Conservation (phyloP, 2,329 filamentous ascomycete genomes). For the Elsinoe australis region DNA sequence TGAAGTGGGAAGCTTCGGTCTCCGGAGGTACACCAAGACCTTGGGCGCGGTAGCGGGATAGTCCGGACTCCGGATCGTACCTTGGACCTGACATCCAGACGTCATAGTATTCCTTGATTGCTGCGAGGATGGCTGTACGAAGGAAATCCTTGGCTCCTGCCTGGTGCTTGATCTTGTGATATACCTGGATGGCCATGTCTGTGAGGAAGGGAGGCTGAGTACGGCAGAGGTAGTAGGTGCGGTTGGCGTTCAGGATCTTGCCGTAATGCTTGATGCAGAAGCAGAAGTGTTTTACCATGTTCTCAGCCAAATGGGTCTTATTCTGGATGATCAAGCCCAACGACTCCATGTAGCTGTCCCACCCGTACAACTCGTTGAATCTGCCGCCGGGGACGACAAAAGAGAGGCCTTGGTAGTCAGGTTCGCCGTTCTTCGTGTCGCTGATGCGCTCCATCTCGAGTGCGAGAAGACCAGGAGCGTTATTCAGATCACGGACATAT, state of each 20-base stretch:
- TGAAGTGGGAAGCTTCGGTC: constrained; percentile 80
- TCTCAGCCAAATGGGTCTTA: constrained; percentile 77
- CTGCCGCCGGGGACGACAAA: constrained; percentile 96
- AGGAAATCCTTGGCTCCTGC: constrained; percentile 75
- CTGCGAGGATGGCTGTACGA: constrained; percentile 69
- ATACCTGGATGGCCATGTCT: constrained; percentile 91
- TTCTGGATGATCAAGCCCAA: constrained; percentile 81
- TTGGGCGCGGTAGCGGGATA: constrained; percentile 78
- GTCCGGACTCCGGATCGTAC: constrained; percentile 65
- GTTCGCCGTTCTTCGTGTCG: constrained; percentile 60
- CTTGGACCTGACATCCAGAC: constrained; percentile 73
- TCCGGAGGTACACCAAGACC: constrained; percentile 83
- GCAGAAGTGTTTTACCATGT: constrained; percentile 93
- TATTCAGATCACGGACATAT: constrained; percentile 73
- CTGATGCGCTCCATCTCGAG: constrained; percentile 68
- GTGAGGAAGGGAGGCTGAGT: constrained; percentile 96
- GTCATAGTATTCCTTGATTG: constrained; percentile 92
- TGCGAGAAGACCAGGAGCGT: constrained; percentile 80
- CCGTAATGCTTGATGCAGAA: constrained; percentile 98
- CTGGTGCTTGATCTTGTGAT: constrained; percentile 85
- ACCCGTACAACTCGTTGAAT: constrained; percentile 97
- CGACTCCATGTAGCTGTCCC: constrained; percentile 99
- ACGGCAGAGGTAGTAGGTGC: constrained; percentile 88
- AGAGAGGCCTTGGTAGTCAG: constrained; percentile 68
- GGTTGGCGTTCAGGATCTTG: constrained; percentile 94